These are phyloP conservation scores for Brettanomyces anomalus DNA, from an alignment of 805 yeast genomes.

Conservation along the genomic window DNA sequence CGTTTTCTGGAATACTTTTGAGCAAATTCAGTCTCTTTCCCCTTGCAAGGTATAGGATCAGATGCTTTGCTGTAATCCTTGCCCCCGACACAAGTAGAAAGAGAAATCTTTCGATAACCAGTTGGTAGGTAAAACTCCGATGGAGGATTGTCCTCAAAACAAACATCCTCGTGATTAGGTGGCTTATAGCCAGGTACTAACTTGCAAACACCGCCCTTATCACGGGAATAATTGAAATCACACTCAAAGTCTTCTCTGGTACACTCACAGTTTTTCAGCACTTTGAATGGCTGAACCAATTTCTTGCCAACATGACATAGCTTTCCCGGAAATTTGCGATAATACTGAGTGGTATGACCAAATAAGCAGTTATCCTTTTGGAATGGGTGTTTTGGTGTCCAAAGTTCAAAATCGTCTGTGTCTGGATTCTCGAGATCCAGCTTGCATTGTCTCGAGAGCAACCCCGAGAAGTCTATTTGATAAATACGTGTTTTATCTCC, in stretches of 20 bases:
- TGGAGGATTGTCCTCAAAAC: constrained; percentile 44
- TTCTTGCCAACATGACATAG: constrained; percentile 60
- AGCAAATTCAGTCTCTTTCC: constrained; percentile 61
- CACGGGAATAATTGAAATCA: constrained; percentile 70
- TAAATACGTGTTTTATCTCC: constrained; percentile 43
- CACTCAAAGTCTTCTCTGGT: constrained; percentile 82
- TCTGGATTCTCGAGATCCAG: constrained; percentile 35
- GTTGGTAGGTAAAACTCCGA: constrained; percentile 73
- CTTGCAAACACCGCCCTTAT: constrained; percentile 66
- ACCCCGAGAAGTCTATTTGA: constrained; percentile 48
- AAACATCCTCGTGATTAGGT: constrained; percentile 52
- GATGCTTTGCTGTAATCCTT: constrained; percentile 46
- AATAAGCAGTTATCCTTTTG: constrained; percentile 48
- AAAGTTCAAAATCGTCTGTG: constrained; percentile 49
- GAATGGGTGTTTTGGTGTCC: constrained; percentile 51
- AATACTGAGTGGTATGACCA: constrained; percentile 56
- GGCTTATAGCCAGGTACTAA: constrained; percentile 63
- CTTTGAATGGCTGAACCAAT: constrained; percentile 45
- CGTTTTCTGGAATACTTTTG: constrained; percentile 43
- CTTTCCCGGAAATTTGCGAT: constrained; percentile 50
- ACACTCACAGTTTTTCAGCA: constrained; percentile 66
- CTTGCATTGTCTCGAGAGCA: constrained; percentile 40
- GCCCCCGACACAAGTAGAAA: constrained; percentile 80
- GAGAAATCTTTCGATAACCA: constrained; percentile 78
- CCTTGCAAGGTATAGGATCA: constrained; percentile 70